Evolutionary conservation across 2,329 filamentous ascomycete species (phyloP), one percentile per base, ranked within the genome.

Genomic region (Penicillium janthinellum): DNA sequence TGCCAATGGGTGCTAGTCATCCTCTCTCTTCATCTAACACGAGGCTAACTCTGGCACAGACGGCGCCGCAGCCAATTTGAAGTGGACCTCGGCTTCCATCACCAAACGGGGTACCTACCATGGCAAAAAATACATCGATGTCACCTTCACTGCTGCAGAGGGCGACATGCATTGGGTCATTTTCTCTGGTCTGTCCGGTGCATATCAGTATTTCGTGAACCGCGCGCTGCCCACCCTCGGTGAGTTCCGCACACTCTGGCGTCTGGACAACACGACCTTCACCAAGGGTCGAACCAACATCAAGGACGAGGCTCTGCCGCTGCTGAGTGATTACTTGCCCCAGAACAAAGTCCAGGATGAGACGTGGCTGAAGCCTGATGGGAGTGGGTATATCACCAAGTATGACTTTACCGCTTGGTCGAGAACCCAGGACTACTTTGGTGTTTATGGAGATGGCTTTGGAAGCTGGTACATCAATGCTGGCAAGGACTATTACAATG

Each of bases 191-290:
- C 77, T 83, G 1, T 71, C 78, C 2, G 82, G 82, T n/a, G 81
- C 82, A n/a, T 84, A 84, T 64, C 82, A 84, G 57, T 84, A 84
- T 70, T 82, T 84, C 53, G 79, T 84, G 59, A 84, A 84, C 65
- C 79, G 72, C 53, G 78, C 74, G 3, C 70, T 84, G 4, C 81
- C 82, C 0, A 73, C 71, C 0, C 73, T 84, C 6, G 81, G 82
- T 51, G 81, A 83, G 60, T 82, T 83, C 64, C 73, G 82, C 20
- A 82, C 81, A 0, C 73, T 84, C 1, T 82, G 79, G 75, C 76
- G 81, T 7, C 73, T 84, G 12, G 81, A 82, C 55, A 83, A 83
- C 57, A 69, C 69, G 0, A 80, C 79, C 0, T 84, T 84, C 58
- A 71, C 79, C 1, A 76, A 76, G 51, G 82, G 80, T 0, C 73